A percentile compares a stretch with the other conserved stretches of the same genome.
Conservation (phyloP, 1,284 basidiomycete genomes). For the Acaromyces ingoldii region DNA sequence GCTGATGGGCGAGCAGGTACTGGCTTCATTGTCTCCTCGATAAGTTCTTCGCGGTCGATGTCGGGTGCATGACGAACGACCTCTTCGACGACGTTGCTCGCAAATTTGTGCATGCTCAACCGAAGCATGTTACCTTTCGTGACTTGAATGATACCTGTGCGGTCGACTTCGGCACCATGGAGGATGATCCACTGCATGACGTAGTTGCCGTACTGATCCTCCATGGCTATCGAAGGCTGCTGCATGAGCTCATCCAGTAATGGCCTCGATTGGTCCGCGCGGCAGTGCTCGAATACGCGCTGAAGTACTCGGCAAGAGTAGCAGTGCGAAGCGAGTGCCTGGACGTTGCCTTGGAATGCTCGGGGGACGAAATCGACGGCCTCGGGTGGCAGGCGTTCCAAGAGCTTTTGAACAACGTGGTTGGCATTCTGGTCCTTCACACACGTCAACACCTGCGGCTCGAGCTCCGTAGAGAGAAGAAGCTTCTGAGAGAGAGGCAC, state of each 20-base stretch:
- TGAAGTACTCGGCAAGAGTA: constrained; percentile 95
- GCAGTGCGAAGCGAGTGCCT: constrained; percentile 77
- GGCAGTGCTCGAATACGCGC: constrained; percentile 73
- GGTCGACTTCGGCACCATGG: constrained; percentile 68
- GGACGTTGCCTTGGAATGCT: constrained; percentile 76
- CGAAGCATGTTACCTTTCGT: constrained; percentile 73
- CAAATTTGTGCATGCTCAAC: constrained; percentile 74
- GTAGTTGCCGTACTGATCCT: constrained; percentile 65
- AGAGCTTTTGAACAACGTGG: constrained; percentile 64
- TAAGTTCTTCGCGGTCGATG: constrained; percentile 64
- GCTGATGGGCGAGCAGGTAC: no score
- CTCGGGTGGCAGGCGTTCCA: constrained; percentile 56
- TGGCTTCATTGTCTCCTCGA: constrained; percentile 72
- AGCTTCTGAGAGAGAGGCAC: constrained; percentile 18
- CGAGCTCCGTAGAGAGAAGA: constrained; percentile 61
- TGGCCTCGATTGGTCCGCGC: constrained; percentile 59
- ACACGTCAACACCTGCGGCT: constrained; percentile 74
- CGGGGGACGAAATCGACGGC: constrained; percentile 68
- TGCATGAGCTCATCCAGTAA: constrained; percentile 80
- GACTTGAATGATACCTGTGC: constrained; percentile 64
- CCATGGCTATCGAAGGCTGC: constrained; percentile 55
- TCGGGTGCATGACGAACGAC: constrained; percentile 67
- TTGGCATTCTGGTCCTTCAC: constrained; percentile 92
- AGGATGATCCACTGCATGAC: constrained; percentile 91
- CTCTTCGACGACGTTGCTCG: constrained; percentile 94